These are phyloP conservation scores for Neohortaea acidophila DNA, from an alignment of 495 filamentous ascomycete genomes.

Conservation along the genomic window DNA sequence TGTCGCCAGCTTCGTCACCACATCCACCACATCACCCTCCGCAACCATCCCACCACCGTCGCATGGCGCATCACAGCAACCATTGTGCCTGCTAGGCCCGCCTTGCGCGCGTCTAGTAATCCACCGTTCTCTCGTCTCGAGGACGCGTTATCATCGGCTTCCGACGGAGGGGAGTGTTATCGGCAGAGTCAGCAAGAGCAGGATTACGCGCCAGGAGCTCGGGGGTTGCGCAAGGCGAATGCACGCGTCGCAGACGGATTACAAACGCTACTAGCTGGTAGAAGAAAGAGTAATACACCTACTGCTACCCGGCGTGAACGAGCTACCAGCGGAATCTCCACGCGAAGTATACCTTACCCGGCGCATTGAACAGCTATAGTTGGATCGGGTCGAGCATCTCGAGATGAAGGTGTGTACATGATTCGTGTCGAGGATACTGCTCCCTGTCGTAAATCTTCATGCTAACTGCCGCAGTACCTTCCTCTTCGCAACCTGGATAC, in stretches of 20 bases:
- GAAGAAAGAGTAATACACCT: no score
- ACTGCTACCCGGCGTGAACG: no score
- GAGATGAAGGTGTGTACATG: no score
- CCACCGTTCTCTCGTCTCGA: neutral
- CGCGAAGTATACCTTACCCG: no score
- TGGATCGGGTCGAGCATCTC: no score
- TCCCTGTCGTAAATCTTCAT: no score
- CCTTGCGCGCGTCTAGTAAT: constrained; percentile 14
- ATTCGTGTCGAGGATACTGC: no score
- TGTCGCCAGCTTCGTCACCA: constrained; percentile 3
- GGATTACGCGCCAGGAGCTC: neutral
- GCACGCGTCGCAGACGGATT: neutral
- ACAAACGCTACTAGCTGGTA: neutral
- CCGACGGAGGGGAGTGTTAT: constrained; percentile 17
- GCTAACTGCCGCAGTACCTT: constrained; percentile 56
- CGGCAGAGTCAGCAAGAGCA: neutral
- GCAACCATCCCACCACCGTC: neutral
- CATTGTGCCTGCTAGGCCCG: constrained; percentile 17
- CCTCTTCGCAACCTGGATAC: constrained; percentile 78
- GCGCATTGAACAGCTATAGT: no score
- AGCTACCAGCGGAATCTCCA: no score
- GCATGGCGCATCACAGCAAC: neutral
- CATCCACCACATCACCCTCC: neutral
- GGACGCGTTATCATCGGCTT: constrained; percentile 12
- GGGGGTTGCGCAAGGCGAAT: neutral